Evolutionary conservation across 179 eudicot genomes (phyloP), one percentile per base, ranked within the genome.

Genomic region (Actinidia polygama): DNA sequence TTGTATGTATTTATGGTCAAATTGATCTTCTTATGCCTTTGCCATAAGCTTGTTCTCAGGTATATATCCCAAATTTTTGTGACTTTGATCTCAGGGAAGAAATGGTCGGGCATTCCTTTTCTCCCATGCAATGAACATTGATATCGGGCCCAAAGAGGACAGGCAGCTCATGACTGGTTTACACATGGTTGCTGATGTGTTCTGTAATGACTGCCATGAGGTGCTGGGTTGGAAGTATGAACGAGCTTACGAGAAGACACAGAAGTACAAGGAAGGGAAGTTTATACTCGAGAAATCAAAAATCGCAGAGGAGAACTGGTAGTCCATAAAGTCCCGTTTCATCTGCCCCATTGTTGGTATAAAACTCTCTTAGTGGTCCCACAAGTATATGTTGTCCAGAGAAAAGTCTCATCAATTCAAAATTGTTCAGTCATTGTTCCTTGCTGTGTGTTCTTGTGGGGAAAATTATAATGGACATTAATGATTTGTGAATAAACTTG

Each of bases 251-350:
- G 87, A 84, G 71, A 78, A 67, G 47, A 21, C 81, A 19, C 84
- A 81, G 55, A 84, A 84, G 62, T 84, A 81, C 84, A 84, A 84
- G 74, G 87, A 84, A 77, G 87, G 87, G 47, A 84, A 84, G 67
- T 84, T 81, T 71, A 62, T 80, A 57, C 86, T 84, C 2, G 86
- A 84, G 81, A 84, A 80, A 75, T 84, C 81, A 23, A 80, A 80
- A 69, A 84, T 84, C 7, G 81, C 58, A 3, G 68, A 77, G 77
- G 86, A 84, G 44, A 84, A 79, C 68, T 73, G 83, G 69, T 73
- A 84, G 50, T 54, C 55, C 23, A 24, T 50, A 26, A 79, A 30
- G 51, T 51, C 21, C 50, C 64, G 53, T 26, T 26, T 36, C 50
- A 15, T 53, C 64, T 68, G n/a, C 19, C 64, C 7, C 2, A 0